Percentiles rank a stretch among this genome's conserved stretches.
These are phyloP conservation scores for Ammopiptanthus mongolicus DNA, from an alignment of 306 rosid genomes.

Conservation along the genomic window DNA sequence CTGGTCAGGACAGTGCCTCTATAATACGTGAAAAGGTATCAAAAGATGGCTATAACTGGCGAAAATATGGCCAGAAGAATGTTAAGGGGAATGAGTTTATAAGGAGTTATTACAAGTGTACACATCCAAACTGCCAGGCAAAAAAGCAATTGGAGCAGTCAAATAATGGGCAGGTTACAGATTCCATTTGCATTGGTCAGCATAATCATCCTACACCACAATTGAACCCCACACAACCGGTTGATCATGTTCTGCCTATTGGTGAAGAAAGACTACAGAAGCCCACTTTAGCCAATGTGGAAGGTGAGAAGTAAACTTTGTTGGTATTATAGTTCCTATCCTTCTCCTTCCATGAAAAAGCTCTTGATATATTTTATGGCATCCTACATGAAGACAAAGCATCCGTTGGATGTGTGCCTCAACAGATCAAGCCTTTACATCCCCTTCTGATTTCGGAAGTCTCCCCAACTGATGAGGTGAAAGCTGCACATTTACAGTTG, in stretches of 20 bases:
- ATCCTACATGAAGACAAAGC: conserved; percentile 42
- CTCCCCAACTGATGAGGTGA: conserved; percentile 33
- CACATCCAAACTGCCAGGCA: conserved; percentile 68
- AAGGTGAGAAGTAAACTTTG: conserved; percentile 46
- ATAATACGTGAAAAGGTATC: conserved; percentile 58
- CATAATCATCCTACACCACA: conserved; percentile 77
- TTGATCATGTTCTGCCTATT: conserved; percentile 41
- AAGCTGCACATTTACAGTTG: conserved; percentile 37
- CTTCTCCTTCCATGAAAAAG: conserved; percentile 19
- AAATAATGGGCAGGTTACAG: conserved; percentile 52
- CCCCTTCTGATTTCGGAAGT: conserved; percentile 32
- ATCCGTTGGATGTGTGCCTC: conserved; percentile 29
- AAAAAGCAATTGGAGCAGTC: conserved; percentile 74
- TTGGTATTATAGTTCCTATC: conserved; percentile 31
- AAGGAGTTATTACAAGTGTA: conserved; percentile 85
- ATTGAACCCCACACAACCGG: conserved; percentile 35
- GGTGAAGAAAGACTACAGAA: conserved; percentile 38
- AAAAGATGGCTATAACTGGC: conserved; percentile 91
- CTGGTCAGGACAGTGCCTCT: conserved; percentile 45
- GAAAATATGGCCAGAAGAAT: conserved; percentile 89
- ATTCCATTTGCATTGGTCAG: conserved; percentile 64
- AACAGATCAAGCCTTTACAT: conserved; percentile 38
- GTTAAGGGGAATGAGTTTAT: conserved; percentile 73
- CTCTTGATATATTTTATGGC: conserved; percentile 33
- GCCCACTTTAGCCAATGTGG: conserved; percentile 28